These are phyloP conservation scores for Phytophthora pini DNA, from an alignment of 352 stramenopile species.

Conservation along the genomic window DNA sequence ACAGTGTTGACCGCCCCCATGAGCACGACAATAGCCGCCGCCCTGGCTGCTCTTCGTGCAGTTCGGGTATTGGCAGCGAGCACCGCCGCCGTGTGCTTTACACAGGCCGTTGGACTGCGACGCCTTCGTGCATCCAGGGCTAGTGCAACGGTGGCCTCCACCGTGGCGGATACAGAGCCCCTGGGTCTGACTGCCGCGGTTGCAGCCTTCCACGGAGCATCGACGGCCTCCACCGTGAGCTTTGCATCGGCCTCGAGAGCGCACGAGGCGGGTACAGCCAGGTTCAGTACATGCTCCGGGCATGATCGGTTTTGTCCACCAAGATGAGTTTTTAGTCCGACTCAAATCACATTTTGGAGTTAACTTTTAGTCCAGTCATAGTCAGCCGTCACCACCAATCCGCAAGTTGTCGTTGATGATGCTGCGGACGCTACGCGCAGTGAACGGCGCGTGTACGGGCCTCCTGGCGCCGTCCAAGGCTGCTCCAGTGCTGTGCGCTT, in stretches of 20 bases:
- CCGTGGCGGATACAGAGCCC: not conserved
- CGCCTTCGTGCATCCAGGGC: not conserved
- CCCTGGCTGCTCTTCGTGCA: not conserved
- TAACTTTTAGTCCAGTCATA: not conserved
- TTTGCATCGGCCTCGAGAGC: slow-evolving; percentile 1
- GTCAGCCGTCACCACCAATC: slow-evolving; percentile 13
- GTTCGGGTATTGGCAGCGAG: not conserved
- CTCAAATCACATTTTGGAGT: not conserved
- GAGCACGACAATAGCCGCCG: not conserved
- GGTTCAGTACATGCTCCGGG: not conserved
- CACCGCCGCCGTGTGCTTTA: not conserved
- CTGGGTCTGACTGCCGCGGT: not conserved
- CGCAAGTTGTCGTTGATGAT: slow-evolving; percentile 13
- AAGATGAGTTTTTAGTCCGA: not conserved
- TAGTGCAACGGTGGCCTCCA: not conserved
- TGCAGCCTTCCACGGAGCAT: not conserved
- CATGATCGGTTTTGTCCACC: not conserved
- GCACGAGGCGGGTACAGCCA: not conserved
- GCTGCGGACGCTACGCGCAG: slow-evolving; percentile 13
- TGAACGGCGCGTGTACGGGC: slow-evolving; percentile 2
- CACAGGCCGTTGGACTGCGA: not conserved
- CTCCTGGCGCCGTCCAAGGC: slow-evolving; percentile 2
- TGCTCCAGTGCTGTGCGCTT: slow-evolving; percentile 12
- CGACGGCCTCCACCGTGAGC: not conserved
- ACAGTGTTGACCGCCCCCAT: not conserved